These are phyloP conservation scores for Rhododendron ovatum DNA, from an alignment of 148 eudicot species.

Conservation along the genomic window DNA sequence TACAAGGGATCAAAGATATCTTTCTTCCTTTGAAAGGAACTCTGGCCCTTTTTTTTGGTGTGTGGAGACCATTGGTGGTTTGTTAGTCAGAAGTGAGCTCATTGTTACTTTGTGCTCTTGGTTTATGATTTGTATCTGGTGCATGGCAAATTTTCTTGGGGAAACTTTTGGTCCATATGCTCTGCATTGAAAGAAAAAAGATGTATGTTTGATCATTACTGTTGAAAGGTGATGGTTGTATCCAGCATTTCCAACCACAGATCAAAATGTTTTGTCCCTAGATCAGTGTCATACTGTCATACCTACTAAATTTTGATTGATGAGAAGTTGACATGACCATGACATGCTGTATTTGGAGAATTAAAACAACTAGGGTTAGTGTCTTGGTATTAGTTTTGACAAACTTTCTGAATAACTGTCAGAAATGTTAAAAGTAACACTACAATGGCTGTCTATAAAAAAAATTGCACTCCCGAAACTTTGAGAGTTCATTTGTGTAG, in stretches of 20 bases:
- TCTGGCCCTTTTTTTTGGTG: background rate
- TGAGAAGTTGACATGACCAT: background rate
- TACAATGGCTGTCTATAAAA: background rate
- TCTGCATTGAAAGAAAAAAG: background rate
- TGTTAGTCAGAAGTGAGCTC: background rate
- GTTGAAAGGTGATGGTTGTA: background rate
- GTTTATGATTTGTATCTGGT: background rate
- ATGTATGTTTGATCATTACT: background rate
- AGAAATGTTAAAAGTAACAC: background rate
- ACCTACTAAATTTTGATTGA: background rate
- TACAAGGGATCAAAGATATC: background rate
- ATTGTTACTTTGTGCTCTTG: background rate
- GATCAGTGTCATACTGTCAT: background rate
- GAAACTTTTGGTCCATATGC: background rate
- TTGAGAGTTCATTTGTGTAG: background rate
- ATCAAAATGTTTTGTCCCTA: background rate
- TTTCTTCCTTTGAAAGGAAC: background rate
- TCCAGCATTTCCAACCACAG: background rate
- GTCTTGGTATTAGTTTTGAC: background rate
- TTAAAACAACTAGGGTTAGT: background rate
- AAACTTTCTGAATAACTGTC: background rate
- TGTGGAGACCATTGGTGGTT: background rate
- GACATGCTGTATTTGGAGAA: background rate
- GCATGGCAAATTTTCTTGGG: background rate
- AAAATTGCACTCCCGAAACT: background rate